Evolutionary conservation across 1,284 basidiomycete species (phyloP), one percentile per base, ranked within the genome.

Genomic region (Marasmius oreades): DNA sequence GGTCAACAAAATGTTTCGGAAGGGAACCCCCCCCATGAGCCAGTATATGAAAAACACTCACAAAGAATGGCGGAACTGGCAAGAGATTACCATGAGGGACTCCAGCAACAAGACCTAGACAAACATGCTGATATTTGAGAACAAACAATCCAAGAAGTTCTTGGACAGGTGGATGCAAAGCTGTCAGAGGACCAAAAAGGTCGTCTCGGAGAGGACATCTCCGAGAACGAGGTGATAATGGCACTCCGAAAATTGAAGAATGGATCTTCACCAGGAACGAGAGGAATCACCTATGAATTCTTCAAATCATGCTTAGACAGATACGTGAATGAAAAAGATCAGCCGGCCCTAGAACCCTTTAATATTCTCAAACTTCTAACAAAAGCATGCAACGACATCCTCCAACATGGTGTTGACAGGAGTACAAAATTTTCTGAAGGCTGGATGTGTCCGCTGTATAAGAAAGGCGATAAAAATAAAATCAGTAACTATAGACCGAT

Each of bases 401-500:
- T 54, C 20, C 22, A 1, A 0, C 26, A 60, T 36, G 56, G 56
- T 2, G 44, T 58, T 12, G 2, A 20, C 1, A 11, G 23, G 12
- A 31, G 16, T 2, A 51, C 54, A 12, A 36, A 22, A 1, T 55
- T 55, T 14, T 24, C 54, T 5, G 54, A 55, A 12, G 47, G 54
- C 1, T 55, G 54, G 54, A 1, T 55, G 31, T 55, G 54, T 18
- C 54, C 54, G n/a, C 23, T 55, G 3, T 51, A 51, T n/a, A 55
- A 55, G 7, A 55, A 60, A 24, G 44, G 47, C 1, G 59, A 60
- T 16, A 20, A 42, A 18, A 50, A 28, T 14, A 42, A 57, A 8
- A 58, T 58, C 10, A 46, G 12, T 11, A 60, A 60, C 23, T 60
- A 60, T 33, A 31, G 59, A 2, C 59, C 59, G 11, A 60, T 60